phyloP scores from a whole-genome alignment of 2,329 filamentous ascomycete species.

The Claviceps purpurea region DNA sequence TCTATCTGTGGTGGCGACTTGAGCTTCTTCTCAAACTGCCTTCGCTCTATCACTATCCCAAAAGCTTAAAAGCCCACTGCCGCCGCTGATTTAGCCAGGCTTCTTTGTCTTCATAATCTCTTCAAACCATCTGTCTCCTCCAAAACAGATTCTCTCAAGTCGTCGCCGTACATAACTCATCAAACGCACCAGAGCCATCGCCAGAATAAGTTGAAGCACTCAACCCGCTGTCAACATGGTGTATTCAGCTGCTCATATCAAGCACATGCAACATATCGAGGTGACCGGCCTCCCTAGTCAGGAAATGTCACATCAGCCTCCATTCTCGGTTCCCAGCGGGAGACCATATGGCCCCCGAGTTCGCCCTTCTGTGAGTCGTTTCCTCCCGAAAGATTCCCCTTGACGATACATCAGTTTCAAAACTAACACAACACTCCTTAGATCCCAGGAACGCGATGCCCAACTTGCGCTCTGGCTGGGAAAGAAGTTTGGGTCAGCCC shows the following conservation, averaged over 20 bases:
- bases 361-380: not conserved
- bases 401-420: not conserved
- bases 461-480: constrained; percentile 34
- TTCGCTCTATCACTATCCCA: constrained; percentile 4
- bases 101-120: not conserved
- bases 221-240: not conserved
- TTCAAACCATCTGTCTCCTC: not conserved
- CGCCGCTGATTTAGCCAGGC: constrained; percentile 11
- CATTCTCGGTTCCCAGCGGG: not conserved
- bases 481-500: constrained; percentile 44
- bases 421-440: constrained; percentile 8
- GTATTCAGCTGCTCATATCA: not conserved
- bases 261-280: not conserved
- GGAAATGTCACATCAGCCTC: not conserved
- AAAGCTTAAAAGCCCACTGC: constrained; percentile 22
- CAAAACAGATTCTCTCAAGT: not conserved
- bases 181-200: not conserved
- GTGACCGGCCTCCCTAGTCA: not conserved
- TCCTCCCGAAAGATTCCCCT: not conserved
- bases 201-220: not conserved
- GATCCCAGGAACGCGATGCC: constrained; percentile 38
- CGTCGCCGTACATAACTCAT: not conserved
- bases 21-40: not conserved
- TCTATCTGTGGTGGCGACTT: not conserved
- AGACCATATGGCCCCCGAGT: constrained; percentile 7